Base-by-base conservation (phyloP, 2,329 filamentous ascomycete species). In the Hymenoscyphus fraxineus region DNA sequence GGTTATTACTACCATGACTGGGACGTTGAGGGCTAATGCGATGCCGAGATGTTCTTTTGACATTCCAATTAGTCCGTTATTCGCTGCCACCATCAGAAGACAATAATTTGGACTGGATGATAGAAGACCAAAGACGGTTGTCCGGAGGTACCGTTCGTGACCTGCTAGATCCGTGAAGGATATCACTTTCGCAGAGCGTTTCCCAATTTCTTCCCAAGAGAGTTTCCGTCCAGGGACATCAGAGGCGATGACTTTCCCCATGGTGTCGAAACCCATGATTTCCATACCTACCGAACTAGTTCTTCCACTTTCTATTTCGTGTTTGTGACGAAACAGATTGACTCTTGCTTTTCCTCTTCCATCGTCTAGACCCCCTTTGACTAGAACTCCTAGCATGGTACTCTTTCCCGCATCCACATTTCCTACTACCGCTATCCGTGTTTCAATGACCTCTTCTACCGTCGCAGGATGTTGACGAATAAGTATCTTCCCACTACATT, bases 241-340 rank as follows among this genome's bases (percentile, higher is more conserved):
- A 47, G 91, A 94, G 16, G 88, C 86, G 16, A 98, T 85, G 35
- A 97, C 89, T 32, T 93, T 86, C 35, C 95, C 94, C 63, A 85
- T 84, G 60, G 90, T 92, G 77, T 98, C 93, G 72, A 97, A 99
- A 1, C 95, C 95, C 89, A 98, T 93, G 67, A 98, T 98, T 77
- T 99, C 95, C 93, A 98, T 96, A 54, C 95, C 94, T 0, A 99
- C 95, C 0, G 93, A 97, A 75, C 92, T 97, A 10, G 95, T 99
- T 69, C 95, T 85, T 1, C 95, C 95, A 58, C 91, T 95, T 78
- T 99, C 95, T 51, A 98, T 90, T 78, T 99, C 95, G 74, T 99
- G 95, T 78, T 99, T 98, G 78, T 99, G 95, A 16, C 95, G 87
- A 79, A 99, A 99, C 13, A 99, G 86, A 69, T 97, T 98, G 60